A percentile compares a stretch with the other conserved stretches of the same genome.
Evolutionary conservation across 257 asterid species (phyloP).

Genomic region (Perilla frutescens): DNA sequence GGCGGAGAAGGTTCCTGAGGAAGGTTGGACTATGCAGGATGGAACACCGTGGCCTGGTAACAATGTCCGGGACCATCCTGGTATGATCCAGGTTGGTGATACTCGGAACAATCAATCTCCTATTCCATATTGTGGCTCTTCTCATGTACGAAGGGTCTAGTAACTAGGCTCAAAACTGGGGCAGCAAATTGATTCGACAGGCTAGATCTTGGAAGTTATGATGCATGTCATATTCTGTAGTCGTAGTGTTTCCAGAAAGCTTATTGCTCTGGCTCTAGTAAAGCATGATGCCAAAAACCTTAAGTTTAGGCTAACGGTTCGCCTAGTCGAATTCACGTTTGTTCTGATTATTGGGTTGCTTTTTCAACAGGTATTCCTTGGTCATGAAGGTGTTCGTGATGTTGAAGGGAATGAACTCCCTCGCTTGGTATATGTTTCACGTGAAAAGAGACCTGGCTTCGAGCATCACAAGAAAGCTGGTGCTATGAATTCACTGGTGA

Average conservation of each 20-base stretch:
- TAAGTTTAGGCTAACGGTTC: neutral
- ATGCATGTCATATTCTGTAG: neutral
- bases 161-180: neutral
- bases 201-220: neutral
- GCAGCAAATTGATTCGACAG: neutral
- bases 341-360: constrained; percentile 26
- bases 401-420: constrained; percentile 75
- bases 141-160: constrained; percentile 12
- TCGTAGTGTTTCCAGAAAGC: neutral
- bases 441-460: constrained; percentile 94
- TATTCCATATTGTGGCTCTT: neutral
- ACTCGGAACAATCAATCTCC: neutral
- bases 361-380: constrained; percentile 74
- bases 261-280: neutral
- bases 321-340: neutral
- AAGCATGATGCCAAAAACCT: neutral
- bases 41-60: constrained; percentile 98
- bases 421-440: constrained; percentile 80
- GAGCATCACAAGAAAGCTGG: constrained; percentile 97
- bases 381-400: constrained; percentile 70
- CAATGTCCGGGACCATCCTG: constrained; percentile 92
- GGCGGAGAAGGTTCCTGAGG: constrained; percentile 91
- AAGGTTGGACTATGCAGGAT: constrained; percentile 97
- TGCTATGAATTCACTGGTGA: constrained; percentile 94
- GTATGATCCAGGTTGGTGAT: constrained; percentile 88